A percentile compares a stretch with the other conserved stretches of the same genome.
These are phyloP conservation scores for Chaetomidium leptoderma DNA, from an alignment of 495 filamentous ascomycete genomes.

Conservation along the genomic window DNA sequence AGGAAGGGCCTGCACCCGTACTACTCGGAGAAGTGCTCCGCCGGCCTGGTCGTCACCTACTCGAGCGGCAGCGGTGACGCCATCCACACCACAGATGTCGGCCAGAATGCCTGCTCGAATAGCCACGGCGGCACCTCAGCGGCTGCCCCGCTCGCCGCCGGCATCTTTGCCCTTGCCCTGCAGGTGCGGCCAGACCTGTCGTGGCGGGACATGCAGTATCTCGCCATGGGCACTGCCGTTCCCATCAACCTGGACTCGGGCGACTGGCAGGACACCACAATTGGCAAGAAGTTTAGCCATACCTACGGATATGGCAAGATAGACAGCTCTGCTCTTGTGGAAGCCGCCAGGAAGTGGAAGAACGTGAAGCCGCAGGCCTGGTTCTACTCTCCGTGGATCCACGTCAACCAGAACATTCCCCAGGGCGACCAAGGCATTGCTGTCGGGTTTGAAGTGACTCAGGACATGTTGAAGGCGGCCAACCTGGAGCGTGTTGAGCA, in stretches of 20 bases:
- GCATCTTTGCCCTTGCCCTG: conserved; percentile 88
- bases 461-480: conserved; percentile 67
- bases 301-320: conserved; percentile 94
- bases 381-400: conserved; percentile 89
- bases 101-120: conserved; percentile 68
- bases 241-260: conserved; percentile 71
- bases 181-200: conserved; percentile 79
- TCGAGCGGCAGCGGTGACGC: conserved; percentile 83
- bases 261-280: conserved; percentile 70
- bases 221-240: conserved; percentile 79
- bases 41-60: conserved; percentile 91
- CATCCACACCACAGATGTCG: conserved; percentile 96
- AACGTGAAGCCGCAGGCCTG: conserved; percentile 95
- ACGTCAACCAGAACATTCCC: conserved; percentile 80
- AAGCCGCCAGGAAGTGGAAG: conserved; percentile 79
- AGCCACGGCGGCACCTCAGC: conserved; percentile 94
- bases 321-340: conserved; percentile 79
- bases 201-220: conserved; percentile 93
- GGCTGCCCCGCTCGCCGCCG: conserved; percentile 86
- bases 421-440: conserved; percentile 78
- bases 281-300: conserved; percentile 85
- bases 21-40: conserved; percentile 94
- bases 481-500: conserved; percentile 87
- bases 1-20: conserved; percentile 77
- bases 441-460: conserved; percentile 71